Evolutionary conservation across 371 early-diverging fungal genomes (phyloP).

Genomic region (Zychaea mexicana): DNA sequence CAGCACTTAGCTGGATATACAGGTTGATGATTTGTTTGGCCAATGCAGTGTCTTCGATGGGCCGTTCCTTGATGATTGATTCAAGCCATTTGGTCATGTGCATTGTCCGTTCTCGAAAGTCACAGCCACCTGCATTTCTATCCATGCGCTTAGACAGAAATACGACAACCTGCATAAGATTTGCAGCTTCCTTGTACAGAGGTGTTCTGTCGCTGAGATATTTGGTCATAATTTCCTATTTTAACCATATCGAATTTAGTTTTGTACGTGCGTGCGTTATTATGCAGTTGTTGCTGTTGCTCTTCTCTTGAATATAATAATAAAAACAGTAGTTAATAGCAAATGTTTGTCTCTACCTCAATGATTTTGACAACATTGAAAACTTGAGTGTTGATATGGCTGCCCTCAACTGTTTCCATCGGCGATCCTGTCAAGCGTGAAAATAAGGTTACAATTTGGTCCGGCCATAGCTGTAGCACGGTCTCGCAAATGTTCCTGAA

Average conservation of each 20-base stretch:
- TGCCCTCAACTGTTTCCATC: not conserved
- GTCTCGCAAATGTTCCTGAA: conserved; percentile 22
- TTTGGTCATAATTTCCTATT: conserved; percentile 28
- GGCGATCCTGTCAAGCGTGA: not conserved
- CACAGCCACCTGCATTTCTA: not conserved
- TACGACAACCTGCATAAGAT: conserved; percentile 30
- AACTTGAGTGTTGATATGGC: conserved; percentile 6
- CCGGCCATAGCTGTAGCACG: conserved; percentile 30
- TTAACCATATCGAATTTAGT: too few species aligned
- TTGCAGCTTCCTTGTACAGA: conserved; percentile 46
- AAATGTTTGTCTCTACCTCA: conserved; percentile 10
- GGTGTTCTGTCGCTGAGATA: conserved; percentile 35
- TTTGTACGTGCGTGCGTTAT: too few species aligned
- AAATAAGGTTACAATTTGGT: conserved; percentile 7
- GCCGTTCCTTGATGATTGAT: conserved; percentile 32
- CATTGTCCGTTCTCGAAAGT: conserved; percentile 13
- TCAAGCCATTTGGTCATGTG: conserved; percentile 35
- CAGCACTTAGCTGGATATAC: conserved; percentile 29
- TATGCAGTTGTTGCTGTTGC: too few species aligned
- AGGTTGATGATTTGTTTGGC: conserved; percentile 33
- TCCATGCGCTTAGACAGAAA: conserved; percentile 29
- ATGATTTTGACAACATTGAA: conserved; percentile 7
- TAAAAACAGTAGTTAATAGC: not conserved
- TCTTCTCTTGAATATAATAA: too few species aligned
- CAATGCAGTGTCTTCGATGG: conserved; percentile 37